Evolutionary conservation across 1,284 basidiomycete species (phyloP).

Genomic region (Trichosporon inkin): DNA sequence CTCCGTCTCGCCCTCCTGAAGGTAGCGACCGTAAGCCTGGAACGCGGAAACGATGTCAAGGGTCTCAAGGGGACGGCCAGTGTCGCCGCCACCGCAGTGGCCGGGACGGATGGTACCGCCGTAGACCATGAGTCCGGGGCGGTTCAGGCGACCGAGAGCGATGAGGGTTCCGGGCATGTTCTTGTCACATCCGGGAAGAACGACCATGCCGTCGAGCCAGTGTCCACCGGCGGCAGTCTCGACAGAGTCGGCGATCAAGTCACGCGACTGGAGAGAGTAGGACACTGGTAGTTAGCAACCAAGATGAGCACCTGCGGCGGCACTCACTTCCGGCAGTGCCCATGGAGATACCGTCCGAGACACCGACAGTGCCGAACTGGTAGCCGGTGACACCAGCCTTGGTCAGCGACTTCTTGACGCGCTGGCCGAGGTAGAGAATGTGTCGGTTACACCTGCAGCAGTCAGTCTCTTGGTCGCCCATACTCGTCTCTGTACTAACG

Average conservation of each 20-base stretch:
- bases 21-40: conserved; percentile 88
- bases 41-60: conserved; percentile 93
- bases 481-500: conserved; percentile 52
- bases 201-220: conserved; percentile 97
- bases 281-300: conserved; percentile 57
- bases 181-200: conserved; percentile 93
- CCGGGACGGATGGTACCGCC: conserved; percentile 91
- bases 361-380: conserved; percentile 95
- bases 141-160: conserved; percentile 85
- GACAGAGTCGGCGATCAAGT: conserved; percentile 94
- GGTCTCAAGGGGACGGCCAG: conserved; percentile 51
- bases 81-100: conserved; percentile 61
- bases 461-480: background rate
- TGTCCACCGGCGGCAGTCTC: conserved; percentile 96
- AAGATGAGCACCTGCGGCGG: background rate
- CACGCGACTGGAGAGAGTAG: conserved; percentile 90
- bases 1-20: conserved; percentile 78
- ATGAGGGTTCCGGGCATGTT: conserved; percentile 97
- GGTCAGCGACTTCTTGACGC: conserved; percentile 74
- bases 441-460: conserved; percentile 78
- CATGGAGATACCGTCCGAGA: conserved; percentile 97
- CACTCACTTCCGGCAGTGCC: conserved; percentile 68
- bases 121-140: conserved; percentile 94
- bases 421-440: conserved; percentile 78
- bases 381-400: conserved; percentile 80